phyloP scores from a whole-genome alignment of 345 rosid genomes.

The Lagerstroemia speciosa region DNA sequence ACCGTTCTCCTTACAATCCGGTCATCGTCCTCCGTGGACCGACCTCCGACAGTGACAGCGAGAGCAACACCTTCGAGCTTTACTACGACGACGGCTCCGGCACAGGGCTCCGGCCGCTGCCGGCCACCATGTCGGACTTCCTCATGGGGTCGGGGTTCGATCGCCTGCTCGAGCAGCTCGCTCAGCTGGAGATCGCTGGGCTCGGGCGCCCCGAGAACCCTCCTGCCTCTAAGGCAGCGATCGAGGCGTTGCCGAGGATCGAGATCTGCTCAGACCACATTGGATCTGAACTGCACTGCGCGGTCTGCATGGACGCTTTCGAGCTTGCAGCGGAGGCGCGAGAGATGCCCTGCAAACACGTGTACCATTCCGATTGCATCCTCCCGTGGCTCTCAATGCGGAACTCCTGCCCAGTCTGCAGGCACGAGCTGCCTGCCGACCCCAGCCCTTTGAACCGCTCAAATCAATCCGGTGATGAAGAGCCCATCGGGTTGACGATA shows the following conservation, averaged over 20 bases:
- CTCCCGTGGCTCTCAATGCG: conserved; percentile 59
- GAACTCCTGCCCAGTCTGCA: conserved; percentile 72
- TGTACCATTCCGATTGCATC: conserved; percentile 65
- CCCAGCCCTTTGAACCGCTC: background rate
- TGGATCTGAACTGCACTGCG: conserved; percentile 49
- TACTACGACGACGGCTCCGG: conserved; percentile 66
- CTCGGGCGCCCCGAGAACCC: conserved; percentile 48
- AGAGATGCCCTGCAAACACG: conserved; percentile 77
- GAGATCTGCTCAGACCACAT: conserved; percentile 34
- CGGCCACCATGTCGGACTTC: conserved; percentile 53
- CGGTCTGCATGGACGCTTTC: conserved; percentile 64
- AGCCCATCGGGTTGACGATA: conserved; percentile 52
- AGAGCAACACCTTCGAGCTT: conserved; percentile 41
- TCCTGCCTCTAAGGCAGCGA: conserved; percentile 66
- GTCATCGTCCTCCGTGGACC: conserved; percentile 59
- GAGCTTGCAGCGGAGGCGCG: conserved; percentile 47
- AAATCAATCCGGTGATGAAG: conserved; percentile 7
- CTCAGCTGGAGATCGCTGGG: conserved; percentile 50
- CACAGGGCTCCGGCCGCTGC: conserved; percentile 62
- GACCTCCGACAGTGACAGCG: conserved; percentile 19
- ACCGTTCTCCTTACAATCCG: conserved; percentile 53
- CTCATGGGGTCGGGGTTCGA: conserved; percentile 72
- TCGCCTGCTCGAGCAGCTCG: conserved; percentile 49
- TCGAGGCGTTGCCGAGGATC: conserved; percentile 50
- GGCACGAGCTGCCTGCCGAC: conserved; percentile 52